A percentile compares a stretch with the other conserved stretches of the same genome.
These are phyloP conservation scores for Prototheca wickerhamii DNA, from an alignment of 163 green algal genomes.

Conservation along the genomic window DNA sequence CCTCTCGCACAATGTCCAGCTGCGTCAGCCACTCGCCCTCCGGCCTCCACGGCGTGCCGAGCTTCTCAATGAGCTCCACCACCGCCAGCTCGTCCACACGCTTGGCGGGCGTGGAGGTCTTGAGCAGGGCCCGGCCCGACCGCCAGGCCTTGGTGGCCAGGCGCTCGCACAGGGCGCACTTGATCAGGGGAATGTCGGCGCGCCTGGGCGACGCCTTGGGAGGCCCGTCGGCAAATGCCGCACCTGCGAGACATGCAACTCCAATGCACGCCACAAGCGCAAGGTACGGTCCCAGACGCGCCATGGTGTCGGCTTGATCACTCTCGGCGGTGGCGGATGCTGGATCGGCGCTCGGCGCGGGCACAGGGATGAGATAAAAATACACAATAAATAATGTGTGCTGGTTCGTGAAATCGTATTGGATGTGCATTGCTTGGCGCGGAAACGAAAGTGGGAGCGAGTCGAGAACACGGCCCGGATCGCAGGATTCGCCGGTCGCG, in stretches of 20 bases:
- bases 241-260: neutral
- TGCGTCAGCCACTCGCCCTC: constrained; percentile 45
- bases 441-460: neutral
- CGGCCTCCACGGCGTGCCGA: constrained; percentile 26
- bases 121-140: constrained; percentile 14
- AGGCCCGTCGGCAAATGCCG: neutral
- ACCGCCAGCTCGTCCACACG: constrained; percentile 36
- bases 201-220: constrained; percentile 9
- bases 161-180: constrained; percentile 35
- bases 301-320: neutral
- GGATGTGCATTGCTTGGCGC: no score
- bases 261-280: neutral
- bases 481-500: neutral
- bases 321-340: no score
- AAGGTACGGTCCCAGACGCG: no score
- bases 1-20: constrained; percentile 6
- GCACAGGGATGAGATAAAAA: no score
- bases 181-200: constrained; percentile 28
- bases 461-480: neutral
- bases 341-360: no score
- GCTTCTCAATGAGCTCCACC: constrained; percentile 43
- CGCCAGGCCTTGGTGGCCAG: constrained; percentile 29
- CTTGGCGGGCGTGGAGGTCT: constrained; percentile 1
- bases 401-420: no score
- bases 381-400: no score